Percentiles rank a stretch among this genome's conserved stretches.
Conservation (phyloP, 441 rosid species). For the Populus hybrid region DNA sequence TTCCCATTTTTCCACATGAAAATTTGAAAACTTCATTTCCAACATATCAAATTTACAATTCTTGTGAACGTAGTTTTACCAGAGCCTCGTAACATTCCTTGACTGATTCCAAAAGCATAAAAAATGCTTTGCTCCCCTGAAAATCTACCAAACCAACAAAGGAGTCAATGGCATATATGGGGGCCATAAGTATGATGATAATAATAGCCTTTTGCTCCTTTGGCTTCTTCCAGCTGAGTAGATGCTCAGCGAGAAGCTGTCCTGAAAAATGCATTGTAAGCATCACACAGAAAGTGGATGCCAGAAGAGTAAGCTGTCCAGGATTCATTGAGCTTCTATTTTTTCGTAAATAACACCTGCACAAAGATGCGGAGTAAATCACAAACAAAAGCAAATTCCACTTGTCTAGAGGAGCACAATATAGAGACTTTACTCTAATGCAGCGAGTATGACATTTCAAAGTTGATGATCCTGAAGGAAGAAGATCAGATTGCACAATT, state of each 20-base stretch:
- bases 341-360: not conserved
- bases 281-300: slow-evolving; percentile 62
- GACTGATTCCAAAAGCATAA: slow-evolving; percentile 71
- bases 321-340: slow-evolving; percentile 29
- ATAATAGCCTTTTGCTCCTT: slow-evolving; percentile 91
- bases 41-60: slow-evolving; percentile 6
- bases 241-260: slow-evolving; percentile 73
- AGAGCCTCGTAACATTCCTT: slow-evolving; percentile 95
- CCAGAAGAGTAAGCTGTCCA: slow-evolving; percentile 52
- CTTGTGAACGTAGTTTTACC: slow-evolving; percentile 38
- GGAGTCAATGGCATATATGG: slow-evolving; percentile 71
- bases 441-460: not conserved
- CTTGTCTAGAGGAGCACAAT: too few relatives aligned
- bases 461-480: not conserved
- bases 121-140: slow-evolving; percentile 70
- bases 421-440: not conserved
- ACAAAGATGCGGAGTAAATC: not conserved
- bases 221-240: slow-evolving; percentile 84
- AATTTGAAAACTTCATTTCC: not conserved
- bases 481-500: not conserved
- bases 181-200: slow-evolving; percentile 86
- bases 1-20: not conserved
- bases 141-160: slow-evolving; percentile 74
- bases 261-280: slow-evolving; percentile 60
- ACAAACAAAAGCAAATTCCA: not conserved